phyloP scores from a whole-genome alignment of 176 grass and related monocot genomes.

The Lolium rigidum region DNA sequence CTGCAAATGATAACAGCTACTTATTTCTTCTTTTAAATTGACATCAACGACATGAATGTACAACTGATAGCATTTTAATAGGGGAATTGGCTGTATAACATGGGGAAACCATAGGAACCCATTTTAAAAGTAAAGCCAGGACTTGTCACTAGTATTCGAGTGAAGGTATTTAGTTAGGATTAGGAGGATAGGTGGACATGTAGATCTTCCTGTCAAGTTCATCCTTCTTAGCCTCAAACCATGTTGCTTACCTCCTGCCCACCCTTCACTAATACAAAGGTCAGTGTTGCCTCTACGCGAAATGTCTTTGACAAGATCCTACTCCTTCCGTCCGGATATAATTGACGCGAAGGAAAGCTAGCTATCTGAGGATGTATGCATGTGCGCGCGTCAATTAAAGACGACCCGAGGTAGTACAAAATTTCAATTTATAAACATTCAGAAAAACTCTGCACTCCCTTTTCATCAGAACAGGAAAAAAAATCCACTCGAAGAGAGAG shows the following conservation, averaged over 20 bases:
- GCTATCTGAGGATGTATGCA: too few species aligned
- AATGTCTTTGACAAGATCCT: slow-evolving; percentile 53
- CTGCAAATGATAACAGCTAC: background rate
- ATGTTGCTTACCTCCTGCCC: slow-evolving; percentile 61
- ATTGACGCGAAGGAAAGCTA: too few species aligned
- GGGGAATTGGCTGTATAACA: background rate
- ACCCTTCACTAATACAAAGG: slow-evolving; percentile 48
- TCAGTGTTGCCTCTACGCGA: background rate
- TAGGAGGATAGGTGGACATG: slow-evolving; percentile 41
- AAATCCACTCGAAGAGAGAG: background rate
- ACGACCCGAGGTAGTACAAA: too few species aligned
- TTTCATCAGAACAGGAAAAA: too few species aligned
- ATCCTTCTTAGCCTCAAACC: slow-evolving; percentile 69
- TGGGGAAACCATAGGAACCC: background rate
- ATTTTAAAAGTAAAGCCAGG: background rate
- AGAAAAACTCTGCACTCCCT: too few species aligned
- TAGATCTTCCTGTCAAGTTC: slow-evolving; percentile 76
- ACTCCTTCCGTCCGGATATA: too few species aligned
- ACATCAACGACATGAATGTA: background rate
- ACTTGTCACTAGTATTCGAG: background rate
- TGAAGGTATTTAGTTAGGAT: slow-evolving; percentile 21
- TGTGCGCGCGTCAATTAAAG: too few species aligned
- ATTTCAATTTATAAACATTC: background rate
- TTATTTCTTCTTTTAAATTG: background rate
- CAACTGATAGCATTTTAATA: background rate